A percentile compares a stretch with the other conserved stretches of the same genome.
Evolutionary conservation across 495 filamentous ascomycete genomes (phyloP).

Genomic region (Letharia columbiana): DNA sequence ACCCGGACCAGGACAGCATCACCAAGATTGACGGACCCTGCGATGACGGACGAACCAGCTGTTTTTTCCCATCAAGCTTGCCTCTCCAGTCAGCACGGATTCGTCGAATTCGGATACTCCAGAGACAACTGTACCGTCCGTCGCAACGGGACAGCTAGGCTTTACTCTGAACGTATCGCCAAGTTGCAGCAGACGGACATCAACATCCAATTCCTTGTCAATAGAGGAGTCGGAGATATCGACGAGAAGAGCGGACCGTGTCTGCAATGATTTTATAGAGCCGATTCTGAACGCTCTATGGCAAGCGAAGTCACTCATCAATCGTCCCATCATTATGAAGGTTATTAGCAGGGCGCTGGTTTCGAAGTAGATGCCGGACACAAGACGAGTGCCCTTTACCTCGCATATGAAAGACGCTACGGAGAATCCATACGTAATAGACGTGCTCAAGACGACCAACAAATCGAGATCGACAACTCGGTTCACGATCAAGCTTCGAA

Average conservation of each 20-base stretch:
- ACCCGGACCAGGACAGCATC: constrained; percentile 48
- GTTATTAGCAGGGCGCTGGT: constrained; percentile 72
- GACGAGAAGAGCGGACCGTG: constrained; percentile 28
- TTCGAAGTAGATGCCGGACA: constrained; percentile 62
- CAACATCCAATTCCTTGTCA: constrained; percentile 42
- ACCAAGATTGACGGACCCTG: constrained; percentile 56
- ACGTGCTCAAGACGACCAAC: constrained; percentile 64
- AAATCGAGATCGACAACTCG: constrained; percentile 68
- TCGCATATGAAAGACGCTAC: constrained; percentile 56
- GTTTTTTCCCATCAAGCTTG: constrained; percentile 47
- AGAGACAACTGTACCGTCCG: constrained; percentile 57
- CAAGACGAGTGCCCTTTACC: constrained; percentile 40
- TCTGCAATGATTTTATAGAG: constrained; percentile 55
- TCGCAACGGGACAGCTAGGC: constrained; percentile 53
- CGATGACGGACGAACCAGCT: constrained; percentile 44
- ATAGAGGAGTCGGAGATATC: background rate
- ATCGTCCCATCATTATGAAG: constrained; percentile 68
- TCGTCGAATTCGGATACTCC: constrained; percentile 65
- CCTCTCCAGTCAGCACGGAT: constrained; percentile 69
- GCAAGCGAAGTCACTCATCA: constrained; percentile 53
- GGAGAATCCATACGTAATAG: constrained; percentile 64
- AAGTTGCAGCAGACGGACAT: constrained; percentile 63
- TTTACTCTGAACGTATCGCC: constrained; percentile 58
- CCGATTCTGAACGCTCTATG: constrained; percentile 58
- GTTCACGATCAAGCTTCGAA: constrained; percentile 54